phyloP scores from a whole-genome alignment of 2,329 filamentous ascomycete species.

The Colletotrichum plurivorum region DNA sequence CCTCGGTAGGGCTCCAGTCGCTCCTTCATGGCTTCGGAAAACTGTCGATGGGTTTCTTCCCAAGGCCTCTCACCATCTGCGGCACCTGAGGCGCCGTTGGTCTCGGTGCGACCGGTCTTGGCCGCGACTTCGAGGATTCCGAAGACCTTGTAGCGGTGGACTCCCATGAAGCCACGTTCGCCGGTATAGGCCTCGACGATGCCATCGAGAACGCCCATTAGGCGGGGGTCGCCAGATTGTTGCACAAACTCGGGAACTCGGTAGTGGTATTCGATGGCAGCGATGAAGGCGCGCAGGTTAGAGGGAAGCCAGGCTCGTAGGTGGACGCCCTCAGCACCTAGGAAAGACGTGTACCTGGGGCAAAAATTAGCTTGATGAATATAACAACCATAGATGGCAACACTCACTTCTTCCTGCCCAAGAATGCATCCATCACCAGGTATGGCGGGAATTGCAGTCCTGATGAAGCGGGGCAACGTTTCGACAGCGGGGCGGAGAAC shows the following conservation, averaged over 20 bases:
- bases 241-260: conserved; percentile 66
- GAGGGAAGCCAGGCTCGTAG: conserved; percentile 68
- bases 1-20: conserved; percentile 65
- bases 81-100: conserved; percentile 64
- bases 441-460: conserved; percentile 67
- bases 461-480: conserved; percentile 64
- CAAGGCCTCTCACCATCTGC: conserved; percentile 59
- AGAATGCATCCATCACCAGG: conserved; percentile 68
- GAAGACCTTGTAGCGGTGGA: conserved; percentile 69
- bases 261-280: conserved; percentile 68
- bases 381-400: fast-evolving
- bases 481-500: conserved; percentile 65
- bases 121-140: conserved; percentile 68
- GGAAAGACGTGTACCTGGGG: conserved; percentile 61
- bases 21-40: conserved; percentile 68
- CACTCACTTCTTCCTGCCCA: conserved; percentile 60
- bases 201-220: conserved; percentile 67
- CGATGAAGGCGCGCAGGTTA: conserved; percentile 68
- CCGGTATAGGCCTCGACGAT: conserved; percentile 70
- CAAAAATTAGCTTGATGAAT: not conserved
- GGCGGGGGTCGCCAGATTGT: conserved; percentile 61
- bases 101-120: conserved; percentile 67
- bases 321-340: conserved; percentile 66
- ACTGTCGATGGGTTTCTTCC: conserved; percentile 65
- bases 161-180: conserved; percentile 69